phyloP scores from a whole-genome alignment of 2,329 filamentous ascomycete genomes.

The Fusarium miscanthi region DNA sequence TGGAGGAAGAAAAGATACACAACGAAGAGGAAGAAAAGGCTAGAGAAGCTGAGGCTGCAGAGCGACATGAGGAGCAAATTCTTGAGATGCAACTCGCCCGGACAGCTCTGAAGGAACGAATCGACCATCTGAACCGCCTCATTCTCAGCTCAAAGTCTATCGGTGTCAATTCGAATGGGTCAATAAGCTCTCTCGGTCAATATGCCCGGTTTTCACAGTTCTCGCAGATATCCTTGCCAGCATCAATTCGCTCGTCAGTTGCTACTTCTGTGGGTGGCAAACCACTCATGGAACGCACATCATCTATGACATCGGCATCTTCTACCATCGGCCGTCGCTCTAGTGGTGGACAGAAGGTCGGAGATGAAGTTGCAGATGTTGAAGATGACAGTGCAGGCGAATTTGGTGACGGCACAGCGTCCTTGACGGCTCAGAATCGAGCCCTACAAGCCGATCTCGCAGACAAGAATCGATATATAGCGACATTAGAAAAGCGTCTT shows the following conservation, averaged over 20 bases:
- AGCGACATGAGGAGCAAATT: slow-evolving; percentile 96
- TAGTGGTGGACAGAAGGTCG: slow-evolving; percentile 57
- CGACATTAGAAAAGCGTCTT: slow-evolving; percentile 90
- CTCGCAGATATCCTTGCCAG: slow-evolving; percentile 66
- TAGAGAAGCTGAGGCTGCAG: slow-evolving; percentile 81
- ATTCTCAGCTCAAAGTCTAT: slow-evolving; percentile 96
- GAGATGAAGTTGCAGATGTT: slow-evolving; percentile 62
- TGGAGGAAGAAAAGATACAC: slow-evolving; percentile 69
- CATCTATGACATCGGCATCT: slow-evolving; percentile 73
- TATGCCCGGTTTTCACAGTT: slow-evolving; percentile 73
- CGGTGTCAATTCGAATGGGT: slow-evolving; percentile 85
- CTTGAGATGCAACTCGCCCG: slow-evolving; percentile 97
- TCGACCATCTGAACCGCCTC: slow-evolving; percentile 94
- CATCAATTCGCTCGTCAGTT: slow-evolving; percentile 75
- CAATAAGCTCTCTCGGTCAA: slow-evolving; percentile 74
- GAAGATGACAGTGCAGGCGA: slow-evolving; percentile 79
- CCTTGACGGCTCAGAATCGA: slow-evolving; percentile 83
- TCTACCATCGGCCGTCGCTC: slow-evolving; percentile 69
- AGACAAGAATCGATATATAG: slow-evolving; percentile 98
- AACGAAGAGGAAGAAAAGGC: slow-evolving; percentile 78
- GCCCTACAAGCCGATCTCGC: slow-evolving; percentile 93
- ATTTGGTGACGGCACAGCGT: slow-evolving; percentile 87
- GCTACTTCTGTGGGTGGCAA: slow-evolving; percentile 68
- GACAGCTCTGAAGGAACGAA: slow-evolving; percentile 95
- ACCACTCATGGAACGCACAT: slow-evolving; percentile 69